Evolutionary conservation across 2,329 filamentous ascomycete species (phyloP), one percentile per base, ranked within the genome.

Genomic region (Amphichorda felina): DNA sequence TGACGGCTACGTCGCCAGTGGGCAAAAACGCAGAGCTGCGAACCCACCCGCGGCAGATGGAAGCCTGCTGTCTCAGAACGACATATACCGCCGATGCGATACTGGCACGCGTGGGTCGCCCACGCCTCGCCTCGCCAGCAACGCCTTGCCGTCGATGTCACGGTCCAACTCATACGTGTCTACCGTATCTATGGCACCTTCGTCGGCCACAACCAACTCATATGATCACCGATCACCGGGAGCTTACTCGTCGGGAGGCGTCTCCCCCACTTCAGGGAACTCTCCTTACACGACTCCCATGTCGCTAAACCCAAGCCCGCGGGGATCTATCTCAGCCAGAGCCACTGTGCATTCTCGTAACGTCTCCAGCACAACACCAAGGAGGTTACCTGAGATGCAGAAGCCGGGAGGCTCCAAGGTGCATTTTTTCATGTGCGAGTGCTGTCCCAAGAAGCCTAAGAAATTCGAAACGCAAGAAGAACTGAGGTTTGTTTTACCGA

Each of bases 401-500:
- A 70, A 70, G 49, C 52, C 57, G 11, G n/a, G 17, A 9, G 56
- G 54, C 4, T 54, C 64, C n/a, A 71, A 71, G 47, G 55, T 73
- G 18, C 67, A 70, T 1, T 68, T 69, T 30, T 66, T 62, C 43
- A 73, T 94, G 60, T 96, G 88, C 60, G 86, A 94, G 50, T 96
- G 89, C 56, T 96, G 88, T 59, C 88, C 87, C 0, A 95, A 95
- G 60, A 95, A 95, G 60, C 88, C 88, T 2, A 94, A 93, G 59
- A 94, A 93, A 51, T 95, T 95, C 50, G 85, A 93, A 46, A 84
- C 76, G 4, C 69, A 76, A 42, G 82, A 89, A 43, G 85, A 94
- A 45, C 65, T 96, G 38, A 77, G 77, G 88, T 94, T 75, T 61
- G 78, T 29, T 16, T 13, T 7, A 7, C 27, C n/a, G n/a, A 6